Base-by-base conservation (phyloP, 1,139 yeast species). In the Candida sp. region DNA sequence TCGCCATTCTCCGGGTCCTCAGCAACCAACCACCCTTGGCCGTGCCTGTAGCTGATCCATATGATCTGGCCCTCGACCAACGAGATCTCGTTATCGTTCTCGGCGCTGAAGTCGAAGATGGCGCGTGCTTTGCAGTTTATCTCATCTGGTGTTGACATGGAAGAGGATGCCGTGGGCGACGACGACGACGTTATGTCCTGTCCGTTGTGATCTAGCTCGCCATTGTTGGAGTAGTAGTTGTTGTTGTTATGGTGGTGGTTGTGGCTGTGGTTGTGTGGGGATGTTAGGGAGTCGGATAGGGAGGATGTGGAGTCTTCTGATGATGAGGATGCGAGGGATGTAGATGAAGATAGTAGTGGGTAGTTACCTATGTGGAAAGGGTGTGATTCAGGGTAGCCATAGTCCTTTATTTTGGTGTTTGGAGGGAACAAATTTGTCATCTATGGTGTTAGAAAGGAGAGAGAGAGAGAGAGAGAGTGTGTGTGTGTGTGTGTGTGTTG, bases 11-110 rank as follows among this genome's bases (percentile, higher is more conserved):
- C 78, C 0, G 92, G 88, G 63, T 90, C 93, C 59, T 87, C 90
- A 0, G 98, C 98, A 46, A 94, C 98, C 4, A 96, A 78, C 99
- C 99, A 94, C 5, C 99, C 99, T 66, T 94, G 98, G 23, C 98
- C 98, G 66, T 94, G 97, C 55, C 96, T 82, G 67, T 93, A 93
- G 53, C 88, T 85, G 32, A 94, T 88, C 83, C 94, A 88, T 3
- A 96, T 84, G 22, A 84, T 69, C 68, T 94, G 98, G 38, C 97
- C 97, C 61, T 89, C 96, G 7, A 68, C 69, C 40, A 94, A 72
- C 11, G 81, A 84, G 48, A 93, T 85, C 63, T 94, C 99, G 66
- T 94, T 94, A 60, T 91, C 97, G 67, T 94, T 94, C 65, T 94
- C 98, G 0, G 99, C 97, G 32, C 74, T 78, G 65, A 94, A 94